These are phyloP conservation scores for Craspedostauros australis DNA, from an alignment of 108 stramenopile species.

Conservation along the genomic window DNA sequence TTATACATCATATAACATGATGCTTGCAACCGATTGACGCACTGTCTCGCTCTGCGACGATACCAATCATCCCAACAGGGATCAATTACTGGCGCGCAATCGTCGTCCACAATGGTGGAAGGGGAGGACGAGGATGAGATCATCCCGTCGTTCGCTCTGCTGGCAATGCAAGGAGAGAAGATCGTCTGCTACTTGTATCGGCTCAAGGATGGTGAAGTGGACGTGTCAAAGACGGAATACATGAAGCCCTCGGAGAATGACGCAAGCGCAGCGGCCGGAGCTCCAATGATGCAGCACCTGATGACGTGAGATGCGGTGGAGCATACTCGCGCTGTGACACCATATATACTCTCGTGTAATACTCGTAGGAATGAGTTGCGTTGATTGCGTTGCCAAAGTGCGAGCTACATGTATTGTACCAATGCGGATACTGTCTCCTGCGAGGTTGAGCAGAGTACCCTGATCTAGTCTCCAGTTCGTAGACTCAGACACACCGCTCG, in stretches of 20 bases:
- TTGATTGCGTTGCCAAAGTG: too few species aligned
- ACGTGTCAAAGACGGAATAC: constrained; percentile 84
- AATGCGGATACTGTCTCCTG: too few species aligned
- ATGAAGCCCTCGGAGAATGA: too few species aligned
- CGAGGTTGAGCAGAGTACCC: too few species aligned
- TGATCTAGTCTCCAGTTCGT: too few species aligned
- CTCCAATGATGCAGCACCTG: neutral
- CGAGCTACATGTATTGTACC: too few species aligned
- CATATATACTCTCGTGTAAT: too few species aligned
- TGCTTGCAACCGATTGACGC: neutral
- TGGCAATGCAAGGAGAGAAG: constrained; percentile 91
- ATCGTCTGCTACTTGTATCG: constrained; percentile 93
- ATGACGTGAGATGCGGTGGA: too few species aligned
- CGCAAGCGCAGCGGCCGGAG: constrained; percentile 9
- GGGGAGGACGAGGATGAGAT: too few species aligned
- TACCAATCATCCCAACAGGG: constrained; percentile 27
- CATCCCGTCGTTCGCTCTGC: constrained; percentile 83
- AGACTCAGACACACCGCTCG: too few species aligned
- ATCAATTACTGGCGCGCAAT: constrained; percentile 92
- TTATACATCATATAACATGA: neutral
- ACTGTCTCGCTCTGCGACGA: neutral
- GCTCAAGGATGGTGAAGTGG: constrained; percentile 61
- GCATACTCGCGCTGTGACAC: too few species aligned
- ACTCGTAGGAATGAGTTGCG: too few species aligned
- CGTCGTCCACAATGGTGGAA: constrained; percentile 37